Evolutionary conservation across 768 basidiomycete species (phyloP), one percentile per base, ranked within the genome.

Genomic region (Rhodotorula sphaerocarpa): DNA sequence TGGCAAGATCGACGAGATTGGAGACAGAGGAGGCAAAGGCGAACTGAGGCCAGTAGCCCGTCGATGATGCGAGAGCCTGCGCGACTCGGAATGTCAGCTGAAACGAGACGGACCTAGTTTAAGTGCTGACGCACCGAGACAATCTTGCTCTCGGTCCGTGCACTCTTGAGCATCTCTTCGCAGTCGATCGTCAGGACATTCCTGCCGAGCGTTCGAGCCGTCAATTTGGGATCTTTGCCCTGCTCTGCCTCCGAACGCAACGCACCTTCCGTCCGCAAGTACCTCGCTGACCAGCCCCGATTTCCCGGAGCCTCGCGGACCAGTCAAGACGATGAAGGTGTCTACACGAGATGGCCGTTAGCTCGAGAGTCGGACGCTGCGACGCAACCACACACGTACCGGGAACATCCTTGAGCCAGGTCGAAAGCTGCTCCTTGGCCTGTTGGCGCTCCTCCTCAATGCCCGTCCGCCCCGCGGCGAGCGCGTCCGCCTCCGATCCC

Each of bases 1-100:
- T 86, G 2, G 89, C 90, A n/a, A 97, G 80, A 73, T 97, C 93
- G 64, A 96, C 82, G 59, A 97, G 76, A 65, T 82, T 86, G 70
- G 82, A 87, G 72, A 89, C 75, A 0, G 87, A 89, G 70, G 85
- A 84, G 52, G 89, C 77, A 76, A 90, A 86, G 7, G 85, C 85
- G 76, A 95, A 92, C 10, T 89, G 80, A 7, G 91, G 92, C 80
- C 84, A 86, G 72, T 89, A 90, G 41, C 93, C 91, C 0, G 87
- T 89, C 71, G 95, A 88, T 10, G 75, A 76, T 1, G 92, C 90
- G 14, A 97, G 77, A 9, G 78, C 78, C 28, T 78, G 78, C n/a
- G n/a, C n/a, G n/a, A n/a, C n/a, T n/a, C n/a, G n/a, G n/a, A n/a
- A n/a, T n/a, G n/a, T n/a, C n/a, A n/a, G n/a, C n/a, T 5, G 92